Percentiles rank a stretch among this genome's conserved stretches.
Conservation (phyloP, 2,329 filamentous ascomycete genomes). For the Colletotrichum melonis region DNA sequence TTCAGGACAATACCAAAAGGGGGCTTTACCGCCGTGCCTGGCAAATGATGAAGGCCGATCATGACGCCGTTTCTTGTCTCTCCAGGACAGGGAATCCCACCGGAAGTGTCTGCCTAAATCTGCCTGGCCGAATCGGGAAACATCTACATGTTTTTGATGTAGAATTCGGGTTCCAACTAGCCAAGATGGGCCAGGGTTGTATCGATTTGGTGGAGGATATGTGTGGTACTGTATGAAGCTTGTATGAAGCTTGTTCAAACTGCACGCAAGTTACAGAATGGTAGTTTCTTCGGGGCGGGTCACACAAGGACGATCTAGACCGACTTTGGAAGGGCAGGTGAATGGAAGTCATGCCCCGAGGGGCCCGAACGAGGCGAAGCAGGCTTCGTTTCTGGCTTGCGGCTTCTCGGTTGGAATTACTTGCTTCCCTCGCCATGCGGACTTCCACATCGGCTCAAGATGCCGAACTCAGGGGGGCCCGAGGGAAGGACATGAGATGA, state of each 20-base stretch:
- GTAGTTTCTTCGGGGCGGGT: neutral
- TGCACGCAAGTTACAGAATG: neutral
- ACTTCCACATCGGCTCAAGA: neutral
- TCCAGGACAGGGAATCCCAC: neutral
- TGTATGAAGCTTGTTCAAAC: neutral
- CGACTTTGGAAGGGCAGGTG: neutral
- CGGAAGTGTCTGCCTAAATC: neutral
- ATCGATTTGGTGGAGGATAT: neutral
- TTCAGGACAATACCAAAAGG: neutral
- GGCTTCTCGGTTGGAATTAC: neutral
- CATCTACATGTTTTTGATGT: neutral
- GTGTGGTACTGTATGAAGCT: too few relatives aligned
- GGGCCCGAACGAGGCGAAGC: neutral
- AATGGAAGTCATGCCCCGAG: neutral
- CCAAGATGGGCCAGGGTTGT: neutral
- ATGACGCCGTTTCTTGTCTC: neutral
- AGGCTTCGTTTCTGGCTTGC: neutral
- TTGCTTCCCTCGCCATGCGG: neutral
- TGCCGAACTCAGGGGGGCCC: neutral
- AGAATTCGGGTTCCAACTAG: neutral
- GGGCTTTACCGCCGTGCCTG: neutral
- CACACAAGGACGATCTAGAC: neutral
- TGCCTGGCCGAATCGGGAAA: neutral
- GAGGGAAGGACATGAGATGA: neutral
- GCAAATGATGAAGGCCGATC: neutral